Evolutionary conservation across 1,139 yeast genomes (phyloP).

Genomic region (Geotrichum histeridarum): DNA sequence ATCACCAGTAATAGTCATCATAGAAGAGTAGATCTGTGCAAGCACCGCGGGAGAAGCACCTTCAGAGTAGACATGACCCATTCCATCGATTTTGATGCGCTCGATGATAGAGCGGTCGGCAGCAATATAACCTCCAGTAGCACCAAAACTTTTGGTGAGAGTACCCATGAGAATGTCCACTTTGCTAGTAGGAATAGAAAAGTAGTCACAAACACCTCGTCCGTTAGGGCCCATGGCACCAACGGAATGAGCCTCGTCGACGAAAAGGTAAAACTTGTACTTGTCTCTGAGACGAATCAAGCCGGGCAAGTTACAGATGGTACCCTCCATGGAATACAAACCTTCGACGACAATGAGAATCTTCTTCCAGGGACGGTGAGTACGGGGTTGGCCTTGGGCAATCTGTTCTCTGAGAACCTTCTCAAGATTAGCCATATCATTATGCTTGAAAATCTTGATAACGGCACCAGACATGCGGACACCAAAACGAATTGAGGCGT

Average conservation of each 20-base stretch:
- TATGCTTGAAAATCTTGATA: constrained; percentile 88
- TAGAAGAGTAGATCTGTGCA: constrained; percentile 78
- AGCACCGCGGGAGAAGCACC: constrained; percentile 85
- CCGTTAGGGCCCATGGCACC: constrained; percentile 96
- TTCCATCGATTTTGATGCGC: constrained; percentile 63
- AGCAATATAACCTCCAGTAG: constrained; percentile 95
- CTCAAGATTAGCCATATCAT: constrained; percentile 80
- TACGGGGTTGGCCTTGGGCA: constrained; percentile 93
- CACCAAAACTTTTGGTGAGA: constrained; percentile 94
- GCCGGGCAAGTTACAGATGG: constrained; percentile 78
- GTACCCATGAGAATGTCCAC: constrained; percentile 96
- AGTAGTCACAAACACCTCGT: constrained; percentile 92
- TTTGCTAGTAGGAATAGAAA: constrained; percentile 65
- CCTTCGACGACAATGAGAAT: constrained; percentile 94
- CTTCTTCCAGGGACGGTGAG: constrained; percentile 96
- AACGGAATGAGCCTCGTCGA: constrained; percentile 97
- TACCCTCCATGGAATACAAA: constrained; percentile 96
- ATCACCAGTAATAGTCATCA: constrained; percentile 73
- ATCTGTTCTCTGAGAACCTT: constrained; percentile 77
- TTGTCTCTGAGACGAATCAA: constrained; percentile 70
- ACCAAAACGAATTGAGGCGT: constrained; percentile 93
- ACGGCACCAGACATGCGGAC: constrained; percentile 89
- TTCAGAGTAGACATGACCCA: constrained; percentile 76
- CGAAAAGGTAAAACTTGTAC: constrained; percentile 83
- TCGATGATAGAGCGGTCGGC: constrained; percentile 66